Percentiles rank a stretch among this genome's conserved stretches.
These are phyloP conservation scores for Curvularia verruculosa DNA, from an alignment of 2,329 filamentous ascomycete species.

Conservation along the genomic window DNA sequence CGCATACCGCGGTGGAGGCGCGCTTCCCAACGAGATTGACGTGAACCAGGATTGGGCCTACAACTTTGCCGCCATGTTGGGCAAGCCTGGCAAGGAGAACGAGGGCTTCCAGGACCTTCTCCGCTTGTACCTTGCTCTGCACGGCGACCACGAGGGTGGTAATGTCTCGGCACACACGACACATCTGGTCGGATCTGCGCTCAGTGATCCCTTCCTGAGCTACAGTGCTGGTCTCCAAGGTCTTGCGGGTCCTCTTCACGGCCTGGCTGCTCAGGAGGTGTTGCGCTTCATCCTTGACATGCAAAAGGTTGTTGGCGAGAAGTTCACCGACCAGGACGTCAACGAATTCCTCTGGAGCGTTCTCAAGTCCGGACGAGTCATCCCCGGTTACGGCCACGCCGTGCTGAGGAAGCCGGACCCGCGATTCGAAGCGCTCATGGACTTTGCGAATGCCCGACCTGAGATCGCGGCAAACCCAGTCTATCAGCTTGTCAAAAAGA, in stretches of 20 bases:
- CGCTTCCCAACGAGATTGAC: constrained; percentile 78
- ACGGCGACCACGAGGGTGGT: constrained; percentile 97
- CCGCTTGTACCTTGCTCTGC: constrained; percentile 90
- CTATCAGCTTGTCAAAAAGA: constrained; percentile 92
- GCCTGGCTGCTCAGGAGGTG: constrained; percentile 94
- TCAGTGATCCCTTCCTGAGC: constrained; percentile 93
- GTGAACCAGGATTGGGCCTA: constrained; percentile 93
- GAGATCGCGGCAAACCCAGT: constrained; percentile 87
- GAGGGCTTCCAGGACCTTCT: constrained; percentile 95
- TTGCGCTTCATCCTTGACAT: constrained; percentile 96
- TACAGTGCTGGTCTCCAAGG: constrained; percentile 96
- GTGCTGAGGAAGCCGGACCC: constrained; percentile 97
- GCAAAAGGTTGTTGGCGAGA: constrained; percentile 82
- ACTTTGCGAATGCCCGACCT: constrained; percentile 84
- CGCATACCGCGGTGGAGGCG: constrained; percentile 74
- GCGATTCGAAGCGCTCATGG: constrained; percentile 94
- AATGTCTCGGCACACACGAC: constrained; percentile 97
- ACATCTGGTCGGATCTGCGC: constrained; percentile 90
- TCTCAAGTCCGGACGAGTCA: constrained; percentile 90
- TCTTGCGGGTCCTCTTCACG: constrained; percentile 90
- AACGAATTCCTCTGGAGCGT: constrained; percentile 90
- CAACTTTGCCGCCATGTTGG: constrained; percentile 97
- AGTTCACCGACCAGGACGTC: constrained; percentile 81
- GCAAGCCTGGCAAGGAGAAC: constrained; percentile 85
- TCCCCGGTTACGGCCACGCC: constrained; percentile 94